Evolutionary conservation across 495 filamentous ascomycete genomes (phyloP).

Genomic region (Penicillium flavigenum): DNA sequence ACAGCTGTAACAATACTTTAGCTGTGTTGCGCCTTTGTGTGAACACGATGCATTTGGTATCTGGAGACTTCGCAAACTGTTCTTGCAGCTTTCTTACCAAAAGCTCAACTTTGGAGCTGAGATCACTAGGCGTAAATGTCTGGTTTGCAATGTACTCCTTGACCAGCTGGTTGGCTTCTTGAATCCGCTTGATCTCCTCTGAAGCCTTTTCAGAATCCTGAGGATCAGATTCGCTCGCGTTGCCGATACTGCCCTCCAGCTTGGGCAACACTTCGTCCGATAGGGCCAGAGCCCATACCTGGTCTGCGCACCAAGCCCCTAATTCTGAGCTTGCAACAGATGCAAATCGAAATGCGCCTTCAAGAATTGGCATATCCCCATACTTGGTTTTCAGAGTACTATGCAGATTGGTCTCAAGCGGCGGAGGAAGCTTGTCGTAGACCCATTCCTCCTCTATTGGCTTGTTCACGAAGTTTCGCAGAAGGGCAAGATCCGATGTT

Average conservation of each 20-base stretch:
- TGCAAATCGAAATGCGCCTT: constrained; percentile 58
- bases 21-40: constrained; percentile 77
- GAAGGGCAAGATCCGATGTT: constrained; percentile 60
- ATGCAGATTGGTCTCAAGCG: constrained; percentile 65
- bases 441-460: constrained; percentile 60
- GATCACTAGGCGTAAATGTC: constrained; percentile 38
- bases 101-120: constrained; percentile 73
- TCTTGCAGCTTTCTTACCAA: constrained; percentile 57
- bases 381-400: constrained; percentile 54
- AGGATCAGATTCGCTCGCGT: constrained; percentile 27
- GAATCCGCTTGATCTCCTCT: constrained; percentile 52
- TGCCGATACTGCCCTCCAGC: constrained; percentile 58
- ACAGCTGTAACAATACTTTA: constrained; percentile 63
- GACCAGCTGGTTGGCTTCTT: constrained; percentile 59
- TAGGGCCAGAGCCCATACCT: constrained; percentile 72
- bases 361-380: constrained; percentile 57
- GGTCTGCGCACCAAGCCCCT: constrained; percentile 85
- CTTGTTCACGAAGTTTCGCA: constrained; percentile 57
- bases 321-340: constrained; percentile 63
- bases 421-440: constrained; percentile 52
- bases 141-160: constrained; percentile 46
- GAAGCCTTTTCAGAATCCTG: constrained; percentile 41
- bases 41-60: constrained; percentile 84
- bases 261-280: constrained; percentile 62
- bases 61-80: constrained; percentile 55